phyloP scores from a whole-genome alignment of 2,329 filamentous ascomycete genomes.

The Fusarium brevicatenulatum region DNA sequence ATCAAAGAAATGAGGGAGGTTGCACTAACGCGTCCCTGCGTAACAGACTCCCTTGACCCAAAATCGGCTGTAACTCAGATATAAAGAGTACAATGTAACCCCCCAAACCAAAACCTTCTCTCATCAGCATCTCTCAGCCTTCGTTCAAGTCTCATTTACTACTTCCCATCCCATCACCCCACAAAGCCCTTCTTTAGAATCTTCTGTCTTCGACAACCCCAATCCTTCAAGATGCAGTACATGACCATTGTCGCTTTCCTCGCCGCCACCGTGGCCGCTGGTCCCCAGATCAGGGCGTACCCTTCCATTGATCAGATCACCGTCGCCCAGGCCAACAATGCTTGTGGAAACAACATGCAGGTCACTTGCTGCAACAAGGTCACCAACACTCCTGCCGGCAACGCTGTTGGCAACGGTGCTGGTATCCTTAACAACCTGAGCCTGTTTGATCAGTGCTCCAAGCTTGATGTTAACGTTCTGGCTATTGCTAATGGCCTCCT shows the following conservation, averaged over 20 bases:
- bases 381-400: neutral
- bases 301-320: conserved; percentile 6
- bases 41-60: neutral
- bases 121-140: neutral
- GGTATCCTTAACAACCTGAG: neutral
- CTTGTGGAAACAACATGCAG: conserved; percentile 1
- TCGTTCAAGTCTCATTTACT: neutral
- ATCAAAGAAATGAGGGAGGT: neutral
- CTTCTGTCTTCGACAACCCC: neutral
- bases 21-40: neutral
- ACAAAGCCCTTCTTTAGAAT: neutral
- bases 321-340: neutral
- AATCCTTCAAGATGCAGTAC: conserved; percentile 5
- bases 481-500: conserved; percentile 4
- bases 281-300: neutral
- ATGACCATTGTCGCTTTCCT: conserved; percentile 1
- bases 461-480: neutral
- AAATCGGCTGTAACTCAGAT: too few species aligned
- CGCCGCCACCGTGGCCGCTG: neutral
- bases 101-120: fast-evolving
- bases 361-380: conserved; percentile 14
- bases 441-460: conserved; percentile 4
- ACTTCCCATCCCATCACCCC: neutral
- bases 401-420: neutral
- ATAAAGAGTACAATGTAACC: neutral